Percentiles rank a stretch among this genome's conserved stretches.
Conservation (phyloP, 495 filamentous ascomycete genomes). For the Darksidea phi region DNA sequence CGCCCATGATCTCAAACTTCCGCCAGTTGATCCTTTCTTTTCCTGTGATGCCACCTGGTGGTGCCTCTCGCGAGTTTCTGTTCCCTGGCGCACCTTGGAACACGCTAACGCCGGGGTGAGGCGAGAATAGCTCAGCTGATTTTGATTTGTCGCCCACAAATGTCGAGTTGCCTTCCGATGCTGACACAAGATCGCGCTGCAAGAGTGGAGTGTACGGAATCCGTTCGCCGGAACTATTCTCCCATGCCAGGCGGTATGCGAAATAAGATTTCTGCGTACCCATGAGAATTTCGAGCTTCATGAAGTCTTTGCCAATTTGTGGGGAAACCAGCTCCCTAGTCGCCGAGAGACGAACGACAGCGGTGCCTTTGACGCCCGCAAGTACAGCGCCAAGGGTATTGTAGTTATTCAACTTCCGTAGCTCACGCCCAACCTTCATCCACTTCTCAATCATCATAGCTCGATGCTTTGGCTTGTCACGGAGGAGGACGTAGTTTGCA, state of each 20-base stretch:
- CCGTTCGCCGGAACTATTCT: constrained; percentile 82
- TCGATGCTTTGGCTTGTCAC: constrained; percentile 94
- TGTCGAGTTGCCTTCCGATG: constrained; percentile 88
- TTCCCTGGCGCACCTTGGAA: constrained; percentile 30
- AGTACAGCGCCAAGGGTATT: constrained; percentile 90
- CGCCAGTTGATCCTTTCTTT: constrained; percentile 85
- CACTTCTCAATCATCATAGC: constrained; percentile 89
- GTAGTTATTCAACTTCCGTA: constrained; percentile 94
- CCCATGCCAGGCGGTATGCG: constrained; percentile 93
- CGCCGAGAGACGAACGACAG: constrained; percentile 79
- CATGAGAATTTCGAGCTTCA: constrained; percentile 89
- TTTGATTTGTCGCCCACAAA: constrained; percentile 66
- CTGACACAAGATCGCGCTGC: constrained; percentile 81
- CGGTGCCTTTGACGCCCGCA: constrained; percentile 85
- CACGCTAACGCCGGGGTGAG: constrained; percentile 28
- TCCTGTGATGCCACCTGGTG: constrained; percentile 27
- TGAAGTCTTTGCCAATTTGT: constrained; percentile 73
- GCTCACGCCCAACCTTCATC: constrained; percentile 69
- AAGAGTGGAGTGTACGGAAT: constrained; percentile 96
- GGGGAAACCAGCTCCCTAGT: constrained; percentile 74
- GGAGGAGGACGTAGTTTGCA: constrained; percentile 83
- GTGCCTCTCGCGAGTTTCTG: constrained; percentile 31
- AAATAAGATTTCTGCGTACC: constrained; percentile 85
- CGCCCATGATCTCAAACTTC: constrained; percentile 95
- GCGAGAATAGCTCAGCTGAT: constrained; percentile 12